Evolutionary conservation across 768 basidiomycete species (phyloP), one percentile per base, ranked within the genome.

Genomic region (Hemileccinum rubropunctum): DNA sequence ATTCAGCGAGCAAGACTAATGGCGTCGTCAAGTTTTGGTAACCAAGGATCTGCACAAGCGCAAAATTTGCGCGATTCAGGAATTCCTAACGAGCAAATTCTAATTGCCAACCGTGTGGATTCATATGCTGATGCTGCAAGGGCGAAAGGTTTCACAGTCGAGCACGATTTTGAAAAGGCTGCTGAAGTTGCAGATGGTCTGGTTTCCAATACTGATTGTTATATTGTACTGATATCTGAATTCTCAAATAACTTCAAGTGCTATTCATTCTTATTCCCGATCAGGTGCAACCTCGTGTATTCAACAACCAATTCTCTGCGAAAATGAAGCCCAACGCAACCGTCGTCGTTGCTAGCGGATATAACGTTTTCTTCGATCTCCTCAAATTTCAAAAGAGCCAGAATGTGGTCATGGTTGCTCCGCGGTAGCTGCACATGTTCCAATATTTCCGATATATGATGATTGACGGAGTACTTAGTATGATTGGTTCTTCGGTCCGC

Each of bases 401-500:
- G 57, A 75, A 82, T 59, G 80, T 83, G 23, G 76, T 83, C 21
- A 84, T 84, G 82, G 82, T 84, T 42, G 82, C 82, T 15, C 82
- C 82, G 12, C 74, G 82, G 82, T 42, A 44, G 23, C 52, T 54
- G 23, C 17, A 45, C 23, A 28, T 26, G 13, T 42, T 33, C 9
- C 20, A 23, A 15, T 48, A 12, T 28, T 42, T 23, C 14, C 18
- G 11, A 30, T 34, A 20, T n/a, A 32, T 18, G 15, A 48, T 13
- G 8, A 21, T 30, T 47, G 37, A 33, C 34, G 28, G 35, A 44
- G 33, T 34, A 26, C 9, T 10, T 52, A 83, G 82, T 35, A 84
- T 84, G 82, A 84, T 84, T 50, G 82, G 82, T 9, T 82, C 80
- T 28, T 83, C 82, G 9, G 82, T 84, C 21, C 76, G 82, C 6